Conservation (phyloP, 495 filamentous ascomycete genomes). For the Hyaloscypha finlandica region DNA sequence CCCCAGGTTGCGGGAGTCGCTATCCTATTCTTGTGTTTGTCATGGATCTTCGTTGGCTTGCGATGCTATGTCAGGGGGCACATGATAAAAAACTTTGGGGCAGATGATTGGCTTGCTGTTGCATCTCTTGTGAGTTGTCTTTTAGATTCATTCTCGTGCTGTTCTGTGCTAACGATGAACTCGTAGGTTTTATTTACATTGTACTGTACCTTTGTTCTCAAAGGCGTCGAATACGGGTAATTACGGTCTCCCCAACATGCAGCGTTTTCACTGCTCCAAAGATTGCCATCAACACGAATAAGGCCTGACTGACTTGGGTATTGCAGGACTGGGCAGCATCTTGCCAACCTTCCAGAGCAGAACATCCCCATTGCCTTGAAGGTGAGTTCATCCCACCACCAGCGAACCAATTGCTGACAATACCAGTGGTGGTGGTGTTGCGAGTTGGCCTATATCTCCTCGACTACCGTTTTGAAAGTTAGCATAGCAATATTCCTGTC, state of each 20-base stretch:
- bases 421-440: constrained; percentile 34
- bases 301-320: background rate
- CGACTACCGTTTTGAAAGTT: constrained; percentile 39
- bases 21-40: constrained; percentile 18
- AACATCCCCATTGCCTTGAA: constrained; percentile 21
- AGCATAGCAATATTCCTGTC: constrained; percentile 45
- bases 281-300: background rate
- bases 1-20: constrained; percentile 21
- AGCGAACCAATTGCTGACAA: background rate
- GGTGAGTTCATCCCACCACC: background rate
- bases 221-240: constrained; percentile 21
- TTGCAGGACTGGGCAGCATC: constrained; percentile 16
- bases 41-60: constrained; percentile 20
- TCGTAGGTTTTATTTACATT: constrained; percentile 19
- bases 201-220: constrained; percentile 24
- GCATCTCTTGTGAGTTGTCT: constrained; percentile 15
- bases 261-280: too few relatives aligned
- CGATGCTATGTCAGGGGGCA: constrained; percentile 16
- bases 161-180: constrained; percentile 1
- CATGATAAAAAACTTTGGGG: constrained; percentile 18
- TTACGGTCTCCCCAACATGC: background rate
- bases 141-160: background rate
- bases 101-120: constrained; percentile 27
- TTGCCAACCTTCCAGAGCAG: background rate
- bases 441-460: constrained; percentile 40